phyloP scores from a whole-genome alignment of 345 rosid species.

The Gossypium rotundifolium region DNA sequence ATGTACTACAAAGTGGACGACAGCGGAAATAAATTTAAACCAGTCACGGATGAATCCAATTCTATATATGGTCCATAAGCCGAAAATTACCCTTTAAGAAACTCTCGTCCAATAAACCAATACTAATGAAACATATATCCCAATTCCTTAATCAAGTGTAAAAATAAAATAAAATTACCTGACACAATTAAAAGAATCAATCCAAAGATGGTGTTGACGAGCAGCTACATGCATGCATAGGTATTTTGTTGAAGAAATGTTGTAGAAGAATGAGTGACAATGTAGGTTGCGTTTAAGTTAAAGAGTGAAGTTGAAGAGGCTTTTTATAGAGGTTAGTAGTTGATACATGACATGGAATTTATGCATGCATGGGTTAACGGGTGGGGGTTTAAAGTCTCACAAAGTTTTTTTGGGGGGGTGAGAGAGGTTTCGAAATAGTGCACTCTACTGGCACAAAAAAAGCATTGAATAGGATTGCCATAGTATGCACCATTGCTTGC shows the following conservation, averaged over 20 bases:
- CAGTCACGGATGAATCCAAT: constrained; percentile 43
- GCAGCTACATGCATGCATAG: not conserved
- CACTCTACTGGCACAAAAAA: not conserved
- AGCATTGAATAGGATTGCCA: not conserved
- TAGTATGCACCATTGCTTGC: not conserved
- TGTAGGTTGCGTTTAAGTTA: not conserved
- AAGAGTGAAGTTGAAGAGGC: not conserved
- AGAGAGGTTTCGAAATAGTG: not conserved
- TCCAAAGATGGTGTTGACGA: not conserved
- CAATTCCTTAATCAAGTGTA: not conserved
- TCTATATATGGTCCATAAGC: constrained; percentile 14
- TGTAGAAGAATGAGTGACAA: not conserved
- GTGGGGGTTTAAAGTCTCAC: constrained; percentile 8
- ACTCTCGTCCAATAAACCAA: not conserved
- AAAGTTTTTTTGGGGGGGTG: not conserved
- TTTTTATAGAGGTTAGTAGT: constrained; percentile 5
- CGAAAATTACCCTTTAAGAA: not conserved
- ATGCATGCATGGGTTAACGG: constrained; percentile 34
- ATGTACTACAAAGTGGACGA: constrained; percentile 22
- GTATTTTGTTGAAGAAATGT: not conserved
- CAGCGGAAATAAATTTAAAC: constrained; percentile 25
- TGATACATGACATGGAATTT: not conserved
- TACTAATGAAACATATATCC: not conserved
- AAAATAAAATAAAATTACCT: not conserved
- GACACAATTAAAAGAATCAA: not conserved